Base-by-base conservation (phyloP, 768 basidiomycete genomes). In the Podaxis pistillaris region DNA sequence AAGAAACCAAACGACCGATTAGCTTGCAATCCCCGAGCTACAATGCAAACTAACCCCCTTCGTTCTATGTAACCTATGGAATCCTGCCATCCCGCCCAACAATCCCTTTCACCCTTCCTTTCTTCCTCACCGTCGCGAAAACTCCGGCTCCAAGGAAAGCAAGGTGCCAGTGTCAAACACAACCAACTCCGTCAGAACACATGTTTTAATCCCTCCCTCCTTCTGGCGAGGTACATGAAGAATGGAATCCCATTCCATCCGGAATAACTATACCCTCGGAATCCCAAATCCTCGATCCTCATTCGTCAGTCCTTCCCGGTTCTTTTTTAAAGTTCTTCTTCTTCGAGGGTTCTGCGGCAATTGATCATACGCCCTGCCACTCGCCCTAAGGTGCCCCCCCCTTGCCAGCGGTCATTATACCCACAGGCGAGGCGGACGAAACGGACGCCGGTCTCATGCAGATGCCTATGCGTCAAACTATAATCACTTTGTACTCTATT, bases 211-310 rank as follows among this genome's bases (percentile, higher is more conserved):
- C 33, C 33, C 33, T 33, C 8, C 33, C 13, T 15, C 41, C 41
- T 15, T 13, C 41, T 15, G 13, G 41, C 41, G 15, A 44, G 13
- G 41, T 13, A 19, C 41, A 44, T 19, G 12, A 22, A 33, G 36
- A 55, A 38, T 38, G 36, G 53, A 55, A 55, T 55, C 53, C 53
- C 53, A 55, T 55, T 37, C 36, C n/a, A 55, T n/a, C 53, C 53
- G 53, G 53, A 37, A 41, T 41, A 41, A 41, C 40, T 41, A 41
- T n/a, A 41, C 17, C 15, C 17, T 41, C 22, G n/a, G 24, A 49
- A 49, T 50, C 49, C 19, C 13, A 24, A 15, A 28, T 50, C 24
- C 33, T 24, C 24, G 53, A 52, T 52, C 28, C 51, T 52, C 51
- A 52, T 13, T 30, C 51, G 51, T n/a, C 33, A 37, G 36, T 36